Percentiles rank a stretch among this genome's conserved stretches.
Conservation (phyloP, 768 basidiomycete genomes). For the Grammothele lineata region DNA sequence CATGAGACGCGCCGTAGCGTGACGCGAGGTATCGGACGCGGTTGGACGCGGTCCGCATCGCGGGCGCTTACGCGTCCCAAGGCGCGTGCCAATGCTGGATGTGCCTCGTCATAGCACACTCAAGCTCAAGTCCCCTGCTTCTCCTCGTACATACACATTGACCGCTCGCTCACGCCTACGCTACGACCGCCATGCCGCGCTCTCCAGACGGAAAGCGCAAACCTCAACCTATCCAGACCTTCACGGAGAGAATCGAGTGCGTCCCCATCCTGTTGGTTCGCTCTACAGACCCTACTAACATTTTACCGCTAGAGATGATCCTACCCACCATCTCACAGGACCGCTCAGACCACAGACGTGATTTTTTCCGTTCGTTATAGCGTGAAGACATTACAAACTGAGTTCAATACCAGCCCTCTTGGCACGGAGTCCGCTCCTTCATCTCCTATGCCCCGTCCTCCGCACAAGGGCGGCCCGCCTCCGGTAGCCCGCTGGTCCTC, state of each 20-base stretch:
- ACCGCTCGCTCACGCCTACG: too few relatives aligned
- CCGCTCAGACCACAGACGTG: slow-evolving; percentile 65
- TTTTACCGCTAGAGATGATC: slow-evolving; percentile 47
- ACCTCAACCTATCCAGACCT: slow-evolving; percentile 6
- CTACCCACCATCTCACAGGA: slow-evolving; percentile 56
- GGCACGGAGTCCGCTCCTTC: slow-evolving; percentile 4
- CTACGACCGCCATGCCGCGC: slow-evolving; percentile 1
- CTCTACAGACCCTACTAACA: slow-evolving; percentile 13
- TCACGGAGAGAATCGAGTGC: slow-evolving; percentile 24
- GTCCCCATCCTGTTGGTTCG: slow-evolving; percentile 5
- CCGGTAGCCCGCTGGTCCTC: slow-evolving; percentile 15
- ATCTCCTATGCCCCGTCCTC: background rate
- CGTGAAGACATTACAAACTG: too few relatives aligned
- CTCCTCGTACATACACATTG: too few relatives aligned
- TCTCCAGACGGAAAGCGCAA: background rate
- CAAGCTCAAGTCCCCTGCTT: too few relatives aligned
- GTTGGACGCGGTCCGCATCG: too few relatives aligned
- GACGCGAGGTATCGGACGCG: too few relatives aligned
- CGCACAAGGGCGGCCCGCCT: background rate
- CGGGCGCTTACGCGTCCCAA: too few relatives aligned
- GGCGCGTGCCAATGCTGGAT: too few relatives aligned
- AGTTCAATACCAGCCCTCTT: slow-evolving; percentile 15
- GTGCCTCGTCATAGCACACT: too few relatives aligned
- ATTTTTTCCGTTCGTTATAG: slow-evolving; percentile 17
- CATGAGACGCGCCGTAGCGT: too few relatives aligned